These are phyloP conservation scores for Coffea canephora DNA, from an alignment of 257 asterid genomes.

Conservation along the genomic window DNA sequence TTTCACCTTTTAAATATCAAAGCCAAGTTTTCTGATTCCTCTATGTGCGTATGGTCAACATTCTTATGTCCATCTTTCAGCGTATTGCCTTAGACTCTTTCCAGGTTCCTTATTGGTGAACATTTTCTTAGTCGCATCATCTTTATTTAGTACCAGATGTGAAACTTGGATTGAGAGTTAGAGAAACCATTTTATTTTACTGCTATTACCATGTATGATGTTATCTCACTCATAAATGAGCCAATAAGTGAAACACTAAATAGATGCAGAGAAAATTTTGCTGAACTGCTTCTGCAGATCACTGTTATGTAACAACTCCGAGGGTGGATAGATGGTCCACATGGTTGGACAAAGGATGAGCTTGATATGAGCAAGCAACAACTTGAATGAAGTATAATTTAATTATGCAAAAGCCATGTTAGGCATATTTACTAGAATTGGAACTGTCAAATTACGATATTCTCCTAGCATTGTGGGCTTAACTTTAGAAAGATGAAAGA, in stretches of 20 bases:
- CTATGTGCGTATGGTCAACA: background rate
- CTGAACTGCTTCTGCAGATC: background rate
- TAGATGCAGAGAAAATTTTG: background rate
- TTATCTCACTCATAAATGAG: background rate
- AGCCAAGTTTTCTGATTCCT: background rate
- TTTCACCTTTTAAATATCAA: background rate
- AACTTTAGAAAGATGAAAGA: background rate
- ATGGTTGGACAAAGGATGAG: background rate
- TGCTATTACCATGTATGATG: background rate
- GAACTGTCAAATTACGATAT: background rate
- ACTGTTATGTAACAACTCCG: background rate
- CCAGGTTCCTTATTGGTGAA: background rate
- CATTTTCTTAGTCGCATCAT: background rate
- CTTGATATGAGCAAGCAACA: background rate
- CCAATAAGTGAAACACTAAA: too few relatives aligned
- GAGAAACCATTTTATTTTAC: background rate
- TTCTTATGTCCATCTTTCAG: background rate
- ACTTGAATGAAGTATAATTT: background rate
- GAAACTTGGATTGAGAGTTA: background rate
- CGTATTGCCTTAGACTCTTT: background rate
- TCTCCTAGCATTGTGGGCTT: background rate
- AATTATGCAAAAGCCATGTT: background rate
- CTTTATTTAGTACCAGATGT: background rate
- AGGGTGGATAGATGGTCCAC: background rate
- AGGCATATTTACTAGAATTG: background rate